A percentile compares a stretch with the other conserved stretches of the same genome.
These are phyloP conservation scores for Globisporangium ultimum DNA, from an alignment of 352 stramenopile species.

Conservation along the genomic window DNA sequence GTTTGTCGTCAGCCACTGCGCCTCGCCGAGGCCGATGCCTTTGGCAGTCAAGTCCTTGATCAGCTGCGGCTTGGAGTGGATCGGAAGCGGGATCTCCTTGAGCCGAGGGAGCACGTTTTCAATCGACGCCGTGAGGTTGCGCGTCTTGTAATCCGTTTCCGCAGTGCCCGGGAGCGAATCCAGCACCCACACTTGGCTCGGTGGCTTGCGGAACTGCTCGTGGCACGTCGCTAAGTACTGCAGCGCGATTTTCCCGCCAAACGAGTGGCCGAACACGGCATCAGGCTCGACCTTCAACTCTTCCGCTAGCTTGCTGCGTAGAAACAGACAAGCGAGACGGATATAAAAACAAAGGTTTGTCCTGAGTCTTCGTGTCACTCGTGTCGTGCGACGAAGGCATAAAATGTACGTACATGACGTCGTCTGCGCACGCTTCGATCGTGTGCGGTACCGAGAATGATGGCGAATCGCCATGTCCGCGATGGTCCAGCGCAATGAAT, in stretches of 20 bases:
- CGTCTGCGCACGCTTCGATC: constrained; percentile 59
- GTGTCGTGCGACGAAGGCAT: neutral
- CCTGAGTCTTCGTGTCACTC: no score
- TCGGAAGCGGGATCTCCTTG: constrained; percentile 72
- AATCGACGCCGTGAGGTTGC: constrained; percentile 63
- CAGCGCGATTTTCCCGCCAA: constrained; percentile 76
- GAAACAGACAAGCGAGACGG: no score
- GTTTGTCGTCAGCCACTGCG: constrained; percentile 83
- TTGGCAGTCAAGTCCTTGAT: constrained; percentile 55
- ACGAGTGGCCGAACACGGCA: constrained; percentile 70
- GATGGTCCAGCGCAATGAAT: constrained; percentile 64
- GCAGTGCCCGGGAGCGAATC: constrained; percentile 67
- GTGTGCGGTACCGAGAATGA: constrained; percentile 63
- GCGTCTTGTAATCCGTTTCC: constrained; percentile 57
- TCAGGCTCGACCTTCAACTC: constrained; percentile 54
- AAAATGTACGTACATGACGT: constrained; percentile 48
- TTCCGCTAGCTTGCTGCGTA: constrained; percentile 38
- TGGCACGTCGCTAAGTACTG: constrained; percentile 59
- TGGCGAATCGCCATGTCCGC: constrained; percentile 69
- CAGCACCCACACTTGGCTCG: constrained; percentile 66
- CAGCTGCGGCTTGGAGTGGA: constrained; percentile 64
- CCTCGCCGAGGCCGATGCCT: constrained; percentile 60
- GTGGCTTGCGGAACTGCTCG: constrained; percentile 31
- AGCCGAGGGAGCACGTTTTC: constrained; percentile 65
- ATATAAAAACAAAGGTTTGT: neutral